These are phyloP conservation scores for Brassica napus DNA, from an alignment of 345 rosid species.

Conservation along the genomic window DNA sequence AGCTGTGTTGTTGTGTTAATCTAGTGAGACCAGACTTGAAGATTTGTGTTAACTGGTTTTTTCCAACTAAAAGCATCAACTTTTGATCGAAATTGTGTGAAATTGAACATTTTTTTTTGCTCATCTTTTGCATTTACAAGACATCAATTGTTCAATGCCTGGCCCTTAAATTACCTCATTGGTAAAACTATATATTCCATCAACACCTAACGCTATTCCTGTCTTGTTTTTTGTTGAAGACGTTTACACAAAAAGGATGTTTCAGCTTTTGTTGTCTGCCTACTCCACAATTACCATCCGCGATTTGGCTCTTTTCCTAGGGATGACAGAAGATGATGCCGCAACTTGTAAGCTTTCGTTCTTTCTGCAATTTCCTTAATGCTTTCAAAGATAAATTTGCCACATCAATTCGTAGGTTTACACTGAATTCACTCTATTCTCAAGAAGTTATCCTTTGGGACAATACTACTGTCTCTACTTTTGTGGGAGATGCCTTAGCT, in stretches of 20 bases:
- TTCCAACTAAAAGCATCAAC: too few species aligned
- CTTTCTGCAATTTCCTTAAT: conserved; percentile 11
- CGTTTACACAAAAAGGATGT: conserved; percentile 76
- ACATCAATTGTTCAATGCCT: not conserved
- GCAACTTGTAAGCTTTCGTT: conserved; percentile 59
- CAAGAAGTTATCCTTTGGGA: not conserved
- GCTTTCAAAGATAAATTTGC: not conserved
- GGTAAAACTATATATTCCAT: not conserved
- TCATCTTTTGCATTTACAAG: not conserved
- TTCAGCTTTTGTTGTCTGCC: conserved; percentile 74
- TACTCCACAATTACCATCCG: conserved; percentile 74
- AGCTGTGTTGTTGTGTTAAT: not conserved
- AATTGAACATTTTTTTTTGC: too few species aligned
- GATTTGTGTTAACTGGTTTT: not conserved
- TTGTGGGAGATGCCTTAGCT: not conserved
- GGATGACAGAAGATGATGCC: conserved; percentile 85
- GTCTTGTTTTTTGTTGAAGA: conserved; percentile 48
- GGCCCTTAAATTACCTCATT: not conserved
- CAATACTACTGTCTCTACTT: not conserved
- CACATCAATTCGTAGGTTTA: not conserved
- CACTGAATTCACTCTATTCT: not conserved
- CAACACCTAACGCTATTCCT: not conserved
- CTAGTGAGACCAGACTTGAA: not conserved
- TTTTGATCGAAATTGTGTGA: too few species aligned
- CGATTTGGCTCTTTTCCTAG: conserved; percentile 78